Base-by-base conservation (phyloP, 495 filamentous ascomycete species). In the Neurospora sp. region DNA sequence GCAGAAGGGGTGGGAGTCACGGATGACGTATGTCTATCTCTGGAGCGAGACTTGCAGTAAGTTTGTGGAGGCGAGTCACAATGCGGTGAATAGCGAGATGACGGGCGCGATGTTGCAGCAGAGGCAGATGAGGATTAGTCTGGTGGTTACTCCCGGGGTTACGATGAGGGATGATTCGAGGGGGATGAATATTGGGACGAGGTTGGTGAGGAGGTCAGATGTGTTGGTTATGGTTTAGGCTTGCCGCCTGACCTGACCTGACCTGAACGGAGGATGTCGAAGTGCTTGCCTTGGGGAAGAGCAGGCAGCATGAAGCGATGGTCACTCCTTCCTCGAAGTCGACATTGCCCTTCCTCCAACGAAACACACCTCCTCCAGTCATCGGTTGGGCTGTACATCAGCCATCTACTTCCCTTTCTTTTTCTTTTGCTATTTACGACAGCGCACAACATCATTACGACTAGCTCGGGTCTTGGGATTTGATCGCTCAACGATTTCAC, bases 101-200 rank as follows among this genome's bases (percentile, higher is more conserved):
- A 39, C 20, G 38, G 38, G n/a, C 37, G 14, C 16, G 20, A 44
- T 6, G 38, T 10, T 73, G 62, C 62, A 73, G 66, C 5, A 31
- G 75, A 8, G 37, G 74, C 81, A 81, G 48, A 40, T 62, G 40
- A 77, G 81, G 20, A 66, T 82, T 5, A 77, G 75, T 72, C 71
- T 80, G 0, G 78, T 81, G 46, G 75, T 82, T 31, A 81, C 81
- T 7, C 81, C 81, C 9, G 75, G 77, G 4, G 73, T 81, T 14
- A 79, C 77, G 1, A 73, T 80, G 73, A 74, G 80, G 5, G 74
- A 81, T 44, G 78, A 81, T 39, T 4, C 2, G 0, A 39, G 70
- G 12, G 74, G 74, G 7, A 73, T 76, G 4, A 75, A 70, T 23
- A 76, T 79, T 12, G 66, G 46, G 39, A 72, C 75, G 0, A 79